Evolutionary conservation across 768 basidiomycete species (phyloP).

Genomic region (Postia placenta): DNA sequence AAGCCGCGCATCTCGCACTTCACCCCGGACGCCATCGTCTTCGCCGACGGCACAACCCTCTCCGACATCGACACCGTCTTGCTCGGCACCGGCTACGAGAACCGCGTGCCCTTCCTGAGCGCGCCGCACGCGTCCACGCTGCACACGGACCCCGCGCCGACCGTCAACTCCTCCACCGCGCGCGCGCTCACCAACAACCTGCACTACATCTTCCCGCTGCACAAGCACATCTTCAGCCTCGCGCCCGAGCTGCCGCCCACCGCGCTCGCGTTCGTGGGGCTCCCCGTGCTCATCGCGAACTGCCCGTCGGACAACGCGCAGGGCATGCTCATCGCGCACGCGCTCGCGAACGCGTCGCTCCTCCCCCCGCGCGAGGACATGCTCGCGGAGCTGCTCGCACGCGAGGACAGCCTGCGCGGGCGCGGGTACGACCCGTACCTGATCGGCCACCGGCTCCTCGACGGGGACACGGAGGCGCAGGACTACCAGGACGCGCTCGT

Average conservation of each 20-base stretch:
- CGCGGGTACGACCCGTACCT: slow-evolving; percentile 43
- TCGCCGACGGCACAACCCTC: slow-evolving; percentile 38
- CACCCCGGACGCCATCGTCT: slow-evolving; percentile 36
- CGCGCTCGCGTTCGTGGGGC: slow-evolving; percentile 50
- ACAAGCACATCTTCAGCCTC: slow-evolving; percentile 47
- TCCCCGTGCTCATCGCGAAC: slow-evolving; percentile 42
- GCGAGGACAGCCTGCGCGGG: slow-evolving; percentile 35
- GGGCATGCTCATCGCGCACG: slow-evolving; percentile 39
- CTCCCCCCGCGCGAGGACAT: slow-evolving; percentile 36
- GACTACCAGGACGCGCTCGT: slow-evolving; percentile 30
- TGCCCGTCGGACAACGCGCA: slow-evolving; percentile 47
- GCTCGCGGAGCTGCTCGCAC: slow-evolving; percentile 32
- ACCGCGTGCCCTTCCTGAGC: slow-evolving; percentile 43
- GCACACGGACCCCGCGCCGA: slow-evolving; percentile 12
- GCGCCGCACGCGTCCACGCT: slow-evolving; percentile 15
- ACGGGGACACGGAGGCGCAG: slow-evolving; percentile 18
- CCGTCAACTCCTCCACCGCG: slow-evolving; percentile 18
- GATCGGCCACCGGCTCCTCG: slow-evolving; percentile 41
- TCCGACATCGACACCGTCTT: slow-evolving; percentile 40
- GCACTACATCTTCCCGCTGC: slow-evolving; percentile 49
- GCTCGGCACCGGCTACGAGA: slow-evolving; percentile 51
- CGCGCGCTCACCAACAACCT: slow-evolving; percentile 39
- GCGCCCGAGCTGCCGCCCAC: slow-evolving; percentile 40
- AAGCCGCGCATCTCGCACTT: slow-evolving; percentile 47
- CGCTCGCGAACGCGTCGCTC: slow-evolving; percentile 35